A percentile compares a stretch with the other conserved stretches of the same genome.
Conservation (phyloP, 352 stramenopile species). For the Phytopythium mirpurense region DNA sequence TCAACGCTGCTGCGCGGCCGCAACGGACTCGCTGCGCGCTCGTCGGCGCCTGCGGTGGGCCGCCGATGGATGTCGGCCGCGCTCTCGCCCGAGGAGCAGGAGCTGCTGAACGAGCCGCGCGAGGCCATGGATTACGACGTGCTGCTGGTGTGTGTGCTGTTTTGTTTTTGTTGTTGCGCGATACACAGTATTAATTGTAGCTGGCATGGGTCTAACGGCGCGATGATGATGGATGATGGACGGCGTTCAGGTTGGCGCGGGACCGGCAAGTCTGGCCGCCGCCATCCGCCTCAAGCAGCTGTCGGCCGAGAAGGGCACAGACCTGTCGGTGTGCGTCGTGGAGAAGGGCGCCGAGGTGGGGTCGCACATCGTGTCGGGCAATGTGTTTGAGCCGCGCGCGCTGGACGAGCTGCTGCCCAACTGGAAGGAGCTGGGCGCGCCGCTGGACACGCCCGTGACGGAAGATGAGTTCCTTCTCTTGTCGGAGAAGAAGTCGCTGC, state of each 20-base stretch:
- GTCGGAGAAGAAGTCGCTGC: slow-evolving; percentile 80
- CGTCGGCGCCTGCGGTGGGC: slow-evolving; percentile 6
- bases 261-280: slow-evolving; percentile 91
- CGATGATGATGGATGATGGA: slow-evolving; percentile 1
- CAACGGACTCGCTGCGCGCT: slow-evolving; percentile 13
- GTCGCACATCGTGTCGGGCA: slow-evolving; percentile 98
- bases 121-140: slow-evolving; percentile 99
- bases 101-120: slow-evolving; percentile 67
- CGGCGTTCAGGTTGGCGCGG: slow-evolving; percentile 49
- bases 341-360: slow-evolving; percentile 96
- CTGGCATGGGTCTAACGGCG: no score
- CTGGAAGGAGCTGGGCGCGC: slow-evolving; percentile 88
- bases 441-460: slow-evolving; percentile 91
- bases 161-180: no score
- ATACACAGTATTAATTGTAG: no score
- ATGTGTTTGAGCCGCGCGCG: slow-evolving; percentile 98
- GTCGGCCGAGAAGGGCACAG: slow-evolving; percentile 88
- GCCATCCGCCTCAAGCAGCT: slow-evolving; percentile 98
- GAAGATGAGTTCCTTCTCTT: slow-evolving; percentile 95
- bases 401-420: slow-evolving; percentile 96
- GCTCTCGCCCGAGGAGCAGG: slow-evolving; percentile 56
- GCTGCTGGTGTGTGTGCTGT: slow-evolving; percentile 88
- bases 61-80: slow-evolving; percentile 33
- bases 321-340: slow-evolving; percentile 94
- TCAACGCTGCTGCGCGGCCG: slow-evolving; percentile 6